Conservation (phyloP, 2,329 filamentous ascomycete genomes). For the Cladorrhinum sp. region DNA sequence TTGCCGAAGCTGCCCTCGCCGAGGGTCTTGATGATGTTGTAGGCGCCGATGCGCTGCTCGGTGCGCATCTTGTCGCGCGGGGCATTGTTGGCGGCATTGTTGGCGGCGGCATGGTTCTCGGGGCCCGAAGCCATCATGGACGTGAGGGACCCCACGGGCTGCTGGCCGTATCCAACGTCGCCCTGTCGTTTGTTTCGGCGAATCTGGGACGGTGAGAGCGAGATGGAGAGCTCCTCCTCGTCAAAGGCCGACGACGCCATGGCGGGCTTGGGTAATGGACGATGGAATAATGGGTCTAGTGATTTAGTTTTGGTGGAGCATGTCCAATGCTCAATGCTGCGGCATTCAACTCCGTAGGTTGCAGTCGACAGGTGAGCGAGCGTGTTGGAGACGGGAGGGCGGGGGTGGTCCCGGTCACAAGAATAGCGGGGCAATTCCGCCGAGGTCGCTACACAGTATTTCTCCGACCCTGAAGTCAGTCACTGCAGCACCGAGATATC, state of each 20-base stretch:
- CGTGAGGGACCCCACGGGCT: slow-evolving; percentile 29
- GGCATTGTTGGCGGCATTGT: slow-evolving; percentile 23
- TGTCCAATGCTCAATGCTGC: not conserved
- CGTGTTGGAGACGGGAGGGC: not conserved
- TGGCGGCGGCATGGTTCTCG: slow-evolving; percentile 13
- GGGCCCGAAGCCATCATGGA: slow-evolving; percentile 35
- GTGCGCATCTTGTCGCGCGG: slow-evolving; percentile 51
- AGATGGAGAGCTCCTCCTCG: slow-evolving; percentile 80
- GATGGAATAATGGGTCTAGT: not conserved
- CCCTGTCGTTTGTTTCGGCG: slow-evolving; percentile 46
- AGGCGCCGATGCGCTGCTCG: slow-evolving; percentile 85
- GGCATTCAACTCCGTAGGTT: not conserved
- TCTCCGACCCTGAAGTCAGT: too few relatives aligned
- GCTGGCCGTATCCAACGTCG: slow-evolving; percentile 26
- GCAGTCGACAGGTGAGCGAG: not conserved
- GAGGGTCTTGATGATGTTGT: slow-evolving; percentile 84
- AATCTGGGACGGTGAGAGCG: slow-evolving; percentile 63
- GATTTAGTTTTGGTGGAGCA: not conserved
- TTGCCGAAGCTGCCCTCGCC: slow-evolving; percentile 98
- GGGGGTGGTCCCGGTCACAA: not conserved
- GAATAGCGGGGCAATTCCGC: not conserved
- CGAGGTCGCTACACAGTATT: not conserved
- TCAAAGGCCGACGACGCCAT: slow-evolving; percentile 42
- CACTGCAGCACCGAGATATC: not conserved
- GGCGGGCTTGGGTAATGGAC: not conserved